phyloP scores from a whole-genome alignment of 345 rosid genomes.

The Limnanthes douglasii region DNA sequence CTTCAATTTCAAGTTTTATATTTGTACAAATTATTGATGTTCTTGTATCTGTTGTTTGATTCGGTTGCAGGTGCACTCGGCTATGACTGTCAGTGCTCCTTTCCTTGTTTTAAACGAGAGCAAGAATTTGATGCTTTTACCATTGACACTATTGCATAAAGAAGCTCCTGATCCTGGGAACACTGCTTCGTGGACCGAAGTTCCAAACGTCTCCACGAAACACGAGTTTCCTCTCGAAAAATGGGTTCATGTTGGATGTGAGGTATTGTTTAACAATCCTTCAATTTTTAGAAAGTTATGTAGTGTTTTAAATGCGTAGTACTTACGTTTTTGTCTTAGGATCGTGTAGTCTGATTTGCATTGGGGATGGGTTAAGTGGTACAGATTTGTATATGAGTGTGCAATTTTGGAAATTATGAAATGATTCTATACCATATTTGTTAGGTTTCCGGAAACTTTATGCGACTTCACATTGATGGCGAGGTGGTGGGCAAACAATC shows the following conservation, averaged over 20 bases:
- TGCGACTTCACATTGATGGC: slow-evolving; percentile 46
- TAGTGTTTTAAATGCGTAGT: no score
- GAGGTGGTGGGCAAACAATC: slow-evolving; percentile 38
- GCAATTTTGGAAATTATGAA: background rate
- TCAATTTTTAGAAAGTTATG: no score
- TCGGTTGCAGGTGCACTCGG: slow-evolving; percentile 28
- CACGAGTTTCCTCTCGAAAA: slow-evolving; percentile 34
- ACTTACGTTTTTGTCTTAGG: no score
- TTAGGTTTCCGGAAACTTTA: slow-evolving; percentile 32
- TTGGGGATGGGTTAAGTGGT: no score
- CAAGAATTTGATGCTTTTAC: slow-evolving; percentile 42
- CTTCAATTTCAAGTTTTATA: background rate
- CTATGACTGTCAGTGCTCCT: slow-evolving; percentile 30
- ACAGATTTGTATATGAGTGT: background rate
- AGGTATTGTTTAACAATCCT: no score
- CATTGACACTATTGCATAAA: slow-evolving; percentile 22
- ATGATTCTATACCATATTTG: slow-evolving; percentile 1
- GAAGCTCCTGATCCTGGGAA: slow-evolving; percentile 29
- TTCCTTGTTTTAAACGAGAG: slow-evolving; percentile 49
- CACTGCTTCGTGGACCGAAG: slow-evolving; percentile 20
- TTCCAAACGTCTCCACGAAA: slow-evolving; percentile 22
- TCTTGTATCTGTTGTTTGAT: background rate
- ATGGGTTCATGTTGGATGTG: slow-evolving; percentile 72
- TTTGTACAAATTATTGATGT: background rate
- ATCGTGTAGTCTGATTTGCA: no score